Evolutionary conservation across 2,329 filamentous ascomycete species (phyloP).

Genomic region (Nemania abortiva): DNA sequence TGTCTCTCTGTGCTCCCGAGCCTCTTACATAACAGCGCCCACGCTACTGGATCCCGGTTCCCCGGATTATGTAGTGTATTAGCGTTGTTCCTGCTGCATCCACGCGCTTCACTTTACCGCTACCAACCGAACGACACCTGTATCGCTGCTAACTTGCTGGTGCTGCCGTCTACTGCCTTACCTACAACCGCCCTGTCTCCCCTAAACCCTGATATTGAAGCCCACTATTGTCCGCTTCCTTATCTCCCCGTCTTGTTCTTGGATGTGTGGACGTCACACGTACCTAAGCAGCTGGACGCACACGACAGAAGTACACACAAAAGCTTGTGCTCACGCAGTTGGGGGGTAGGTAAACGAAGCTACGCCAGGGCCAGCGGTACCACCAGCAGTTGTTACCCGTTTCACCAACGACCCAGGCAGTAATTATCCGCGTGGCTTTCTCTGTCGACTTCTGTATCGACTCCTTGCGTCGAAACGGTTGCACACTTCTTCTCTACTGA

Average conservation of each 20-base stretch:
- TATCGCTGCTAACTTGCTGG: slow-evolving; percentile 10
- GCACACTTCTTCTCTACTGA: slow-evolving; percentile 35
- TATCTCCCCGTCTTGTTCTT: not conserved
- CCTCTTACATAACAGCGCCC: slow-evolving; percentile 51
- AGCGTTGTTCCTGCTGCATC: slow-evolving; percentile 53
- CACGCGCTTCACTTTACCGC: slow-evolving; percentile 44
- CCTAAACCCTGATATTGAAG: slow-evolving; percentile 22
- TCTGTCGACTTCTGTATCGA: slow-evolving; percentile 24
- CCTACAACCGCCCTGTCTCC: not conserved
- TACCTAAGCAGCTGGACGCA: slow-evolving; percentile 16
- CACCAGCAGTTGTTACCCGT: slow-evolving; percentile 25
- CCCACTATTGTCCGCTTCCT: slow-evolving; percentile 28
- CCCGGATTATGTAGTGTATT: slow-evolving; percentile 59
- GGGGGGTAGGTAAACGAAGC: slow-evolving; percentile 15
- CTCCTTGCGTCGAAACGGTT: slow-evolving; percentile 30
- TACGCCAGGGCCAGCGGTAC: slow-evolving; percentile 25
- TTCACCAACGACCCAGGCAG: slow-evolving; percentile 33
- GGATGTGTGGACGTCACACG: slow-evolving; percentile 26
- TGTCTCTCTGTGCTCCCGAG: slow-evolving; percentile 21
- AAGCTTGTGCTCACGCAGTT: slow-evolving; percentile 13
- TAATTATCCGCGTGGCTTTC: slow-evolving; percentile 33
- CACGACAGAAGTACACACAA: slow-evolving; percentile 29
- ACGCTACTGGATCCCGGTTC: slow-evolving; percentile 56
- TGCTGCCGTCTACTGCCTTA: not conserved
- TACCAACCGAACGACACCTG: slow-evolving; percentile 28